Evolutionary conservation across 768 basidiomycete species (phyloP).

Genomic region (Boletellus sp.): DNA sequence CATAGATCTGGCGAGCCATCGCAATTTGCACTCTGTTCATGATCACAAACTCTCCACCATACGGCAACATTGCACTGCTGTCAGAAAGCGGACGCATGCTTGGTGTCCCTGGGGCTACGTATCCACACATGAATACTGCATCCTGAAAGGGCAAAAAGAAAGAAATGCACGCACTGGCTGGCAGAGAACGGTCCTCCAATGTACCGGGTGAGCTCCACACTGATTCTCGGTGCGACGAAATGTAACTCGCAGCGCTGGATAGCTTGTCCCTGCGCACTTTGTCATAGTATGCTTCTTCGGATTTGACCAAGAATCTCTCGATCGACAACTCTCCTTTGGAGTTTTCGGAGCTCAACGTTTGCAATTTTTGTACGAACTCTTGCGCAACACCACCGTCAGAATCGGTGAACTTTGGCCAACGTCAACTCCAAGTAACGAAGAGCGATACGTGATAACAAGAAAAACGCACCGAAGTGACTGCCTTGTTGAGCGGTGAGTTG

Average conservation of each 20-base stretch:
- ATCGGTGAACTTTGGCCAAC: slow-evolving; percentile 75
- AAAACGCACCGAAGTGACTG: slow-evolving; percentile 71
- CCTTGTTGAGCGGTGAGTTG: slow-evolving; percentile 90
- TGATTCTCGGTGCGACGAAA: slow-evolving; percentile 77
- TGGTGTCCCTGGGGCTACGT: slow-evolving; percentile 40
- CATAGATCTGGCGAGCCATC: slow-evolving; percentile 71
- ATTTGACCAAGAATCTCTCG: slow-evolving; percentile 85
- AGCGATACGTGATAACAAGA: not conserved
- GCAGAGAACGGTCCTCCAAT: slow-evolving; percentile 61
- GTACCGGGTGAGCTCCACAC: slow-evolving; percentile 69
- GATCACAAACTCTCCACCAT: slow-evolving; percentile 60
- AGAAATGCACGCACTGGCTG: slow-evolving; percentile 61
- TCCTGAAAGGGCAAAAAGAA: slow-evolving; percentile 10
- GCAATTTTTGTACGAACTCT: slow-evolving; percentile 84
- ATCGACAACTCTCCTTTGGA: slow-evolving; percentile 90
- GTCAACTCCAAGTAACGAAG: not conserved
- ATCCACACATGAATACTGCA: not conserved
- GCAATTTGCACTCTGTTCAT: slow-evolving; percentile 86
- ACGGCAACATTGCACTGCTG: slow-evolving; percentile 43
- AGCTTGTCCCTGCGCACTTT: slow-evolving; percentile 87
- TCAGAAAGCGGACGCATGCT: slow-evolving; percentile 48
- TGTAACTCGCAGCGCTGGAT: slow-evolving; percentile 73
- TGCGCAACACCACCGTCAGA: slow-evolving; percentile 88
- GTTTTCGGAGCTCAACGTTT: slow-evolving; percentile 75
- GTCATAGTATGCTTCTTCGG: slow-evolving; percentile 91